Evolutionary conservation across 2,329 filamentous ascomycete species (phyloP).

Genomic region (Talaromyces sp.): DNA sequence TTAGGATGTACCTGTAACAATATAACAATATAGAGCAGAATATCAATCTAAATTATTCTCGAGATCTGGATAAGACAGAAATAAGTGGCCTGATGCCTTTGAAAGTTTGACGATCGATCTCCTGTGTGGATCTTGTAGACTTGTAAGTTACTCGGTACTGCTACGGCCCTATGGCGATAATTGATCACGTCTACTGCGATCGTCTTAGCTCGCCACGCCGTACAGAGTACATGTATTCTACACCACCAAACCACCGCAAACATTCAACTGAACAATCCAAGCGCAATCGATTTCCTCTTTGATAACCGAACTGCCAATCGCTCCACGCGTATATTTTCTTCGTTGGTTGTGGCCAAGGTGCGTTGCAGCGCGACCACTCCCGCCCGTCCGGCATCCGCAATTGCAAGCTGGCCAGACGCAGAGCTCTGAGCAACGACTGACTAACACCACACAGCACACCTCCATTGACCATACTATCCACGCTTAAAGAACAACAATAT

Average conservation of each 20-base stretch:
- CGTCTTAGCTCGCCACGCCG: not conserved
- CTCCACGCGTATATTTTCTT: not conserved
- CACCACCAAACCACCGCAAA: constrained; percentile 1
- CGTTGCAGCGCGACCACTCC: not conserved
- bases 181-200: not conserved
- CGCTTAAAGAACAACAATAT: not conserved
- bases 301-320: not conserved
- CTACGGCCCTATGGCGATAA: not conserved
- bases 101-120: not conserved
- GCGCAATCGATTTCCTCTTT: not conserved
- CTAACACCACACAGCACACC: constrained; percentile 1
- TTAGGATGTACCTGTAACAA: too few species aligned
- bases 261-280: not conserved
- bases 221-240: not conserved
- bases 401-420: constrained; percentile 20
- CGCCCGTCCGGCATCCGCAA: not conserved
- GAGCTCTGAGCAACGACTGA: not conserved
- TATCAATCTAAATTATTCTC: not conserved
- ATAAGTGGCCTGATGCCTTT: not conserved
- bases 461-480: not conserved
- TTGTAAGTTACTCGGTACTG: not conserved
- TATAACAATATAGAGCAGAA: not conserved
- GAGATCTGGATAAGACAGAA: not conserved
- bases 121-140: not conserved
- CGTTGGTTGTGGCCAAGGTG: not conserved